A percentile compares a stretch with the other conserved stretches of the same genome.
phyloP scores from a whole-genome alignment of 73 alveolate genomes.

The Tetrahymena elliotti region DNA sequence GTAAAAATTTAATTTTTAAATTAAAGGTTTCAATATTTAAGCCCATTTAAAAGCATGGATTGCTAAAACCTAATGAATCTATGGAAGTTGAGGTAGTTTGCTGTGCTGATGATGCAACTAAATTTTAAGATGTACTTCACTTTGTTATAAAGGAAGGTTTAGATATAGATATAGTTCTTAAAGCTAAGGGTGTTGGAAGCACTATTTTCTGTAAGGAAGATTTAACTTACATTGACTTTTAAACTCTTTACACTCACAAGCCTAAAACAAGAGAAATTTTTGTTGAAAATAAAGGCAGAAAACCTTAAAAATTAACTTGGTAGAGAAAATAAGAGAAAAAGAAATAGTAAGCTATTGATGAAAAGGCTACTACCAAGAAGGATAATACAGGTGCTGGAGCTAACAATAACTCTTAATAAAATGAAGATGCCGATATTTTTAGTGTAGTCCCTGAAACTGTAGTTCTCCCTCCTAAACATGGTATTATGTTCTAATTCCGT shows the following conservation, averaged over 20 bases:
- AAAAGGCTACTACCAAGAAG: conserved; percentile 12
- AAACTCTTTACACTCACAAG: conserved; percentile 95
- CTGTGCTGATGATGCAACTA: conserved; percentile 96
- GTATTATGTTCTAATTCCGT: conserved; percentile 66
- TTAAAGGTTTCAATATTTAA: conserved; percentile 57
- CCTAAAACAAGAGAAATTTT: conserved; percentile 87
- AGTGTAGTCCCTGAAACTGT: conserved; percentile 77
- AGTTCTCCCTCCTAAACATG: conserved; percentile 63
- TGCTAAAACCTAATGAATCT: conserved; percentile 88
- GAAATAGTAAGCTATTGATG: conserved; percentile 47
- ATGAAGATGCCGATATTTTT: conserved; percentile 72
- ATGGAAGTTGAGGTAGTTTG: conserved; percentile 89
- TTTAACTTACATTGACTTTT: conserved; percentile 92
- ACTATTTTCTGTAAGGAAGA: conserved; percentile 90
- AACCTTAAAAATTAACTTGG: conserved; percentile 92
- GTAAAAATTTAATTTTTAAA: not conserved
- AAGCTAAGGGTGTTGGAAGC: conserved; percentile 98
- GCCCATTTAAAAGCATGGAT: conserved; percentile 80
- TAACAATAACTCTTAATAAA: conserved; percentile 2
- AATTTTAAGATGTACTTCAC: conserved; percentile 84
- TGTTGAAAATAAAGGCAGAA: conserved; percentile 98
- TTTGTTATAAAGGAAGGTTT: conserved; percentile 96
- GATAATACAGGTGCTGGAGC: conserved; percentile 40
- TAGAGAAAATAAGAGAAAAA: conserved; percentile 46
- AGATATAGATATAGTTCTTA: conserved; percentile 94